These are phyloP conservation scores for Emericellopsis cladophorae DNA, from an alignment of 2,329 filamentous ascomycete species.

Conservation along the genomic window DNA sequence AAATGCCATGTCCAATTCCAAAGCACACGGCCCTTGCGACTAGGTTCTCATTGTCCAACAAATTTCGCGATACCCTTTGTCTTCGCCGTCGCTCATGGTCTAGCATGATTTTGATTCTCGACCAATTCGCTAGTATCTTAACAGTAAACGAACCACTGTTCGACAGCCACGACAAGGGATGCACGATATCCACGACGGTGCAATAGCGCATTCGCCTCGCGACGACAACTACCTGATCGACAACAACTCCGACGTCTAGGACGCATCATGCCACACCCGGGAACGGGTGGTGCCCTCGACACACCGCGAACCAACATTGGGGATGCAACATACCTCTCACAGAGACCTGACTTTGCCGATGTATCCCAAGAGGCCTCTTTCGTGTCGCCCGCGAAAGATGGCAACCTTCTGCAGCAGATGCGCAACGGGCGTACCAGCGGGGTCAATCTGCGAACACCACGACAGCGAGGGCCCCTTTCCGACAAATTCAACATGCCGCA, in stretches of 20 bases:
- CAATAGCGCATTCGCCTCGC: background rate
- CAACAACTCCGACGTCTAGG: background rate
- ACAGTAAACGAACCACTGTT: too few species aligned
- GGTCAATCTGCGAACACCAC: conserved; percentile 59
- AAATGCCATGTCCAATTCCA: too few species aligned
- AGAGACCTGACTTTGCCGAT: conserved; percentile 58
- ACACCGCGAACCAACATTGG: conserved; percentile 77
- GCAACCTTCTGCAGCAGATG: conserved; percentile 62
- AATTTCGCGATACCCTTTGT: too few species aligned
- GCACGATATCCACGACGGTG: too few species aligned
- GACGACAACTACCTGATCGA: background rate
- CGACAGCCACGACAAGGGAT: too few species aligned
- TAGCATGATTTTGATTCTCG: too few species aligned
- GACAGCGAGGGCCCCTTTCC: conserved; percentile 56
- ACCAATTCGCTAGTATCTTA: too few species aligned
- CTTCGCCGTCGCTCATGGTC: too few species aligned
- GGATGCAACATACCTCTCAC: conserved; percentile 69
- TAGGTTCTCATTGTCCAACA: too few species aligned
- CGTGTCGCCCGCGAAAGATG: conserved; percentile 57
- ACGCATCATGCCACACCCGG: conserved; percentile 49
- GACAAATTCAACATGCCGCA: conserved; percentile 60
- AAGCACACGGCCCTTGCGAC: too few species aligned
- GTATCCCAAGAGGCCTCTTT: conserved; percentile 84
- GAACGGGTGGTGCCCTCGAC: conserved; percentile 54
- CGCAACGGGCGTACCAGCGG: conserved; percentile 49